A percentile compares a stretch with the other conserved stretches of the same genome.
These are phyloP conservation scores for Pseudomonodictys pantanalensis DNA, from an alignment of 495 filamentous ascomycete genomes.

Conservation along the genomic window DNA sequence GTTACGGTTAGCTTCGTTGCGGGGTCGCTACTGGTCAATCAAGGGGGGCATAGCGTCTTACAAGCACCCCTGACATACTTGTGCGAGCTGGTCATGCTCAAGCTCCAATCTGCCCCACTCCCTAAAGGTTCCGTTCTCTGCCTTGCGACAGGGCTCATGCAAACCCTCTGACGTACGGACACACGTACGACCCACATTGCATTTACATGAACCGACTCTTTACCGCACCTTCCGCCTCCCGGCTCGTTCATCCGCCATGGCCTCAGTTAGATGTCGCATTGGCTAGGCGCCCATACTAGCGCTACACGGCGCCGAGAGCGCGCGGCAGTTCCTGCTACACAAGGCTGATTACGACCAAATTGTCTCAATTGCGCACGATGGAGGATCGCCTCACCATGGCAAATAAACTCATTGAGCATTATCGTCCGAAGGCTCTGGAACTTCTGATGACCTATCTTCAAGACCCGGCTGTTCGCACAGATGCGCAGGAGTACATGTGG, in stretches of 20 bases:
- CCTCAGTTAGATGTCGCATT: neutral
- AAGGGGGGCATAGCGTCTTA: conserved; percentile 1
- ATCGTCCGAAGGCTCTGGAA: conserved; percentile 1
- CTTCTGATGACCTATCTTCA: conserved; percentile 3
- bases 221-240: neutral
- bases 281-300: neutral
- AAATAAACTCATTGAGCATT: conserved; percentile 2
- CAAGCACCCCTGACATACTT: conserved; percentile 1
- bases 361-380: conserved; percentile 6
- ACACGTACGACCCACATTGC: too few species aligned
- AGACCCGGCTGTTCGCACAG: neutral
- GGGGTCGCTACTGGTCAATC: conserved; percentile 1
- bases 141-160: conserved; percentile 5
- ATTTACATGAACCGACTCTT: neutral
- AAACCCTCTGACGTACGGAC: conserved; percentile 5
- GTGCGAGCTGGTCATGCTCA: neutral
- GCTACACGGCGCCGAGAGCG: neutral
- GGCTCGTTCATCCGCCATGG: neutral
- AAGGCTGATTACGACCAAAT: conserved; percentile 2
- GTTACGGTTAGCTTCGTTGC: neutral
- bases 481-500: conserved; percentile 2
- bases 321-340: neutral
- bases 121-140: conserved; percentile 1
- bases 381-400: neutral
- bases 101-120: conserved; percentile 6